Conservation (phyloP, 2,329 filamentous ascomycete genomes). For the Tolypocladium sp. region DNA sequence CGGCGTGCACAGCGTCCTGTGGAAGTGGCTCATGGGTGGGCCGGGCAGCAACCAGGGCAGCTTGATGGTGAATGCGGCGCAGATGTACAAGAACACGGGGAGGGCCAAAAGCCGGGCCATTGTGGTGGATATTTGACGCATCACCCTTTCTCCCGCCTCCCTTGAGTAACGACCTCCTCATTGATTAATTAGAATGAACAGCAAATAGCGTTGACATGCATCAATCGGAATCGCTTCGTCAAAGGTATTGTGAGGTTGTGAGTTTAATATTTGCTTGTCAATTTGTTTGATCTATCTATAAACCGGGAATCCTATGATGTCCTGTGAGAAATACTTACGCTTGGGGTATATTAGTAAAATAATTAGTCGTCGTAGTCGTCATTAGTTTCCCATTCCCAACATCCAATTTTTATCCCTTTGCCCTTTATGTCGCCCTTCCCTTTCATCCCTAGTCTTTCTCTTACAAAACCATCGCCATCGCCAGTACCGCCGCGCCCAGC, state of each 20-base stretch:
- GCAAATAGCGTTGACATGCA: background rate
- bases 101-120: slow-evolving; percentile 31
- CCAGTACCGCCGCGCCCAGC: slow-evolving; percentile 1
- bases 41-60: slow-evolving; percentile 39
- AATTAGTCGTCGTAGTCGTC: background rate
- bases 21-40: slow-evolving; percentile 48
- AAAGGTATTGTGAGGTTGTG: background rate
- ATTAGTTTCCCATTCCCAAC: background rate
- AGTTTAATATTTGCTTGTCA: background rate
- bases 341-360: background rate
- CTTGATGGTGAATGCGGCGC: slow-evolving; percentile 47
- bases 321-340: background rate
- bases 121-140: slow-evolving; percentile 22
- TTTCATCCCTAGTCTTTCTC: background rate
- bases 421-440: background rate
- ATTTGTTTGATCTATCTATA: background rate
- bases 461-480: slow-evolving; percentile 1
- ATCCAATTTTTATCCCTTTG: background rate
- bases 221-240: background rate
- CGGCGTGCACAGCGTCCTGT: slow-evolving; percentile 38
- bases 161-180: too few species aligned
- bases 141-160: background rate
- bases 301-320: background rate
- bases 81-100: slow-evolving; percentile 45
- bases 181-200: background rate